Evolutionary conservation across 176 grass and related monocot species (phyloP).

Genomic region (Avena eriantha): DNA sequence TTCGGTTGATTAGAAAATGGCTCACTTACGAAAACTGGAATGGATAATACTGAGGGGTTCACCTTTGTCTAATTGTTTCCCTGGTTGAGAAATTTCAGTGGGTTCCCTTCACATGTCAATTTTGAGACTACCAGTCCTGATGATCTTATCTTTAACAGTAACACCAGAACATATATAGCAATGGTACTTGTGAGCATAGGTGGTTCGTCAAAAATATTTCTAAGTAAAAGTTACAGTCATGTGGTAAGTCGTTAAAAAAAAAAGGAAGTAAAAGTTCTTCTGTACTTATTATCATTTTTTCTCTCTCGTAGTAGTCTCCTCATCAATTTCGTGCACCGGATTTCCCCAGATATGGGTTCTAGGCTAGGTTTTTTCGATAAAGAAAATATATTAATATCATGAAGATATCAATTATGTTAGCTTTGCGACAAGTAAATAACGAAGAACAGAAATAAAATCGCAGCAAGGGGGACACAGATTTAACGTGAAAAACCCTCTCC

Average conservation of each 20-base stretch:
- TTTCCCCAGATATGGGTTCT: no score
- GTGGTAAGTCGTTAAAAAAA: background rate
- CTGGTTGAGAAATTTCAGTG: slow-evolving; percentile 31
- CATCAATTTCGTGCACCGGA: no score
- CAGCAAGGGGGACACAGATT: no score
- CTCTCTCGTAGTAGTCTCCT: no score
- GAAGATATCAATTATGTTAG: no score
- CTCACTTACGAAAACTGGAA: slow-evolving; percentile 23
- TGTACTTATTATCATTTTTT: no score
- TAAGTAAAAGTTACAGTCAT: background rate
- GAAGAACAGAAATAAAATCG: no score
- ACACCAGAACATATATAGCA: background rate
- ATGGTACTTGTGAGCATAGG: background rate
- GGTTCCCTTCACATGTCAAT: slow-evolving; percentile 8
- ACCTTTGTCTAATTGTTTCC: slow-evolving; percentile 3
- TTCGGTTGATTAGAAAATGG: slow-evolving; percentile 25
- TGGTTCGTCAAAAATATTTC: background rate
- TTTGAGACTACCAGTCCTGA: background rate
- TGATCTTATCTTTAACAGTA: slow-evolving; percentile 34
- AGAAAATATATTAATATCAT: no score
- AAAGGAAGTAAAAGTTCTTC: no score
- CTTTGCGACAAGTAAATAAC: no score
- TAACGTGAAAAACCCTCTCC: no score
- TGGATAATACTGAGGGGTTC: slow-evolving; percentile 17
- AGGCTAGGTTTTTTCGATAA: no score